Evolutionary conservation across 2,329 filamentous ascomycete genomes (phyloP).

Genomic region (Arthrinium phaeospermum): DNA sequence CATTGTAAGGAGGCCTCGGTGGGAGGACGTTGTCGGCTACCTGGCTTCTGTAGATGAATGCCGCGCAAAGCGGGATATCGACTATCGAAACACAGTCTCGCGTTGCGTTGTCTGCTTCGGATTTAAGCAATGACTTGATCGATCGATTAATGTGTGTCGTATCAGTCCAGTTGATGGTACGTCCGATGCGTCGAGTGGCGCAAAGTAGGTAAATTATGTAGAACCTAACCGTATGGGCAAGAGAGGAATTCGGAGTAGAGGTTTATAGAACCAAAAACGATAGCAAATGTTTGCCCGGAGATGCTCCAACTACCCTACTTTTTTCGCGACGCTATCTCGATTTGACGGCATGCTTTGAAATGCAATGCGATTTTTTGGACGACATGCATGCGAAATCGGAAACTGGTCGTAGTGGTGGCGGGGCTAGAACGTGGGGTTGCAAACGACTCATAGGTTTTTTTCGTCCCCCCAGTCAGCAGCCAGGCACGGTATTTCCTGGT

Average conservation of each 20-base stretch:
- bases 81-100: not conserved
- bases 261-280: not conserved
- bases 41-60: not conserved
- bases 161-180: not conserved
- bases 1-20: slow-evolving; percentile 60
- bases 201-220: not conserved
- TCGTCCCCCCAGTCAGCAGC: not conserved
- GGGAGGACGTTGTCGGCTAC: not conserved
- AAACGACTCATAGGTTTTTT: slow-evolving; percentile 1
- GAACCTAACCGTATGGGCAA: not conserved
- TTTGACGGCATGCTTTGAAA: slow-evolving; percentile 25
- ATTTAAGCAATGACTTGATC: not conserved
- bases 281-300: not conserved
- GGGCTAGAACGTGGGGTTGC: slow-evolving; percentile 15
- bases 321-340: slow-evolving; percentile 8
- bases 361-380: slow-evolving; percentile 25
- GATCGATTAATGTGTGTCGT: not conserved
- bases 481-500: not conserved
- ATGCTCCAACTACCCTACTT: not conserved
- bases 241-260: not conserved
- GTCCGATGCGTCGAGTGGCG: not conserved
- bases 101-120: not conserved
- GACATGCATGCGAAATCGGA: slow-evolving; percentile 24
- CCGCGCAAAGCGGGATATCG: not conserved
- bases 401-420: slow-evolving; percentile 14